Percentiles rank a stretch among this genome's conserved stretches.
phyloP scores from a whole-genome alignment of 106 monocot genomes.

The Allium cepa region DNA sequence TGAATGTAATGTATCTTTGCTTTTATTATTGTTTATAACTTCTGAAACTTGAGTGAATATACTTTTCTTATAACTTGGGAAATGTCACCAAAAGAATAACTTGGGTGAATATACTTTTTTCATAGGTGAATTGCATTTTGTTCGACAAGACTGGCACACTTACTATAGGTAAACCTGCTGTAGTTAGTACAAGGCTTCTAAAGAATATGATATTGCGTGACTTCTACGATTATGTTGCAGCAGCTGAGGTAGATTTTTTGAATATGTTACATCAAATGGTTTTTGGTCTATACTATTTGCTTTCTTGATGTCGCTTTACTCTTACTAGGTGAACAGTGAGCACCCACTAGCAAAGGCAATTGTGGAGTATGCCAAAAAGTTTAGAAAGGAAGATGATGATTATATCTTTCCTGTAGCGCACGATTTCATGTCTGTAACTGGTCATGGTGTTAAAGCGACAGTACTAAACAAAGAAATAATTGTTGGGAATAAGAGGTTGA shows the following conservation, averaged over 20 bases:
- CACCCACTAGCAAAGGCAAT: conserved; percentile 88
- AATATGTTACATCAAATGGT: too few relatives aligned
- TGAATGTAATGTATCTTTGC: too few relatives aligned
- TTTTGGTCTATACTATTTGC: too few relatives aligned
- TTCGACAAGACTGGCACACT: conserved; percentile 95
- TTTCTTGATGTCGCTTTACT: background rate
- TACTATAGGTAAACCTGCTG: conserved; percentile 75
- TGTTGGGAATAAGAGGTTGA: conserved; percentile 81
- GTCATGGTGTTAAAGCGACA: conserved; percentile 73
- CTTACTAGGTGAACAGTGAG: conserved; percentile 72
- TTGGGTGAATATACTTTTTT: background rate
- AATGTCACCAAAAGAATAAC: too few relatives aligned
- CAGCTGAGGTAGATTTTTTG: conserved; percentile 49
- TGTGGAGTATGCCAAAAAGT: conserved; percentile 70
- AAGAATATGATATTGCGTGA: conserved; percentile 55
- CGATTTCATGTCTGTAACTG: conserved; percentile 63
- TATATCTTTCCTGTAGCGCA: conserved; percentile 40
- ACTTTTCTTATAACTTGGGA: conserved; percentile 10
- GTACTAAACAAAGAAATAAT: conserved; percentile 46
- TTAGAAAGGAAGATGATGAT: conserved; percentile 41
- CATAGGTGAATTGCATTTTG: conserved; percentile 81
- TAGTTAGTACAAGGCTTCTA: conserved; percentile 66
- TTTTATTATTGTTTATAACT: too few relatives aligned
- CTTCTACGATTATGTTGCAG: conserved; percentile 74
- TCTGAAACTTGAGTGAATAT: too few relatives aligned